Conservation (phyloP, 2,329 filamentous ascomycete genomes). For the Penicillium palitans region DNA sequence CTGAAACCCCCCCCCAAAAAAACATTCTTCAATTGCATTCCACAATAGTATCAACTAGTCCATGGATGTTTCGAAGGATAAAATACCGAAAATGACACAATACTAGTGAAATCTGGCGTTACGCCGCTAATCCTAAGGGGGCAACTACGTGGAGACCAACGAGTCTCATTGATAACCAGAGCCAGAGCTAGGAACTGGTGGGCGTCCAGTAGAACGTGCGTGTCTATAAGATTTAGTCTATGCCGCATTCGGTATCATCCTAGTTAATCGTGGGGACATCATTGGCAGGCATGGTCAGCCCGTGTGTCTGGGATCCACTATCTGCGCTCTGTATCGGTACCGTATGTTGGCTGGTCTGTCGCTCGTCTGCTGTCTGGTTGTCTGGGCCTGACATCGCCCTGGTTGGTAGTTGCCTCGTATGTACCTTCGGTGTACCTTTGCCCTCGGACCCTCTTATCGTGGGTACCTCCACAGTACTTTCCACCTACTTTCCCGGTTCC, state of each 20-base stretch:
- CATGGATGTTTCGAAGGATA: background rate
- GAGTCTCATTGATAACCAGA: conserved; percentile 8
- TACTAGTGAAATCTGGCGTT: conserved; percentile 12
- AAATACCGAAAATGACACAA: conserved; percentile 2
- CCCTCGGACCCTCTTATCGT: conserved; percentile 11
- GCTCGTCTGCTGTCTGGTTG: conserved; percentile 1
- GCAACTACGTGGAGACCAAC: conserved; percentile 17
- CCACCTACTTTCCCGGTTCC: background rate
- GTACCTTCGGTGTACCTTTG: conserved; percentile 12
- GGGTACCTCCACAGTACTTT: conserved; percentile 14
- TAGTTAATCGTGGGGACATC: conserved; percentile 13
- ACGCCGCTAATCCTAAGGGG: conserved; percentile 15
- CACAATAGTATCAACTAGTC: background rate
- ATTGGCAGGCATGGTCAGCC: conserved; percentile 4
- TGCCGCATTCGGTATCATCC: conserved; percentile 21
- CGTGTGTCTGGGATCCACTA: conserved; percentile 8
- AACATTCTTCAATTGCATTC: conserved; percentile 5
- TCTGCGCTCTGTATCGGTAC: conserved; percentile 16
- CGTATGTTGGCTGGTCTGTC: conserved; percentile 8
- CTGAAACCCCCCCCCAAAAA: background rate
- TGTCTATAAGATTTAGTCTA: conserved; percentile 24
- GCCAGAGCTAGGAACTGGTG: conserved; percentile 21
- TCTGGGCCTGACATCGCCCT: conserved; percentile 11
- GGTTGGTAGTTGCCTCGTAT: conserved; percentile 1
- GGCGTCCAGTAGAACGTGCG: conserved; percentile 19